A percentile compares a stretch with the other conserved stretches of the same genome.
These are phyloP conservation scores for Yamadazyma diddensiae DNA, from an alignment of 1,139 yeast species.

Conservation along the genomic window DNA sequence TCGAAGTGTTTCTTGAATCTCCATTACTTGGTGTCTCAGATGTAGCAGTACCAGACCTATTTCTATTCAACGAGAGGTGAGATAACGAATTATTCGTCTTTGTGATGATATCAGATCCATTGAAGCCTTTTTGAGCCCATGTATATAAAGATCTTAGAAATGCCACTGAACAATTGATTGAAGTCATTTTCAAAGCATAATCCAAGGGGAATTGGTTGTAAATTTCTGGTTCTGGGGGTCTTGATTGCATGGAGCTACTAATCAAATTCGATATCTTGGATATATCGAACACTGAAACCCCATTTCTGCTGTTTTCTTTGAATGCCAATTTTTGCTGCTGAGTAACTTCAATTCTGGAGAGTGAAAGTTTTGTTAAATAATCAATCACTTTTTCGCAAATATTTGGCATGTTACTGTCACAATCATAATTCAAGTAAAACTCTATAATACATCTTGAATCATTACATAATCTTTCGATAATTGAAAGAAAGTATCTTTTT, in stretches of 20 bases:
- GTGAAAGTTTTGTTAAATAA: constrained; percentile 69
- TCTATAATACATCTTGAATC: constrained; percentile 92
- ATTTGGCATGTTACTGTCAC: constrained; percentile 82
- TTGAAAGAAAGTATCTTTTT: constrained; percentile 77
- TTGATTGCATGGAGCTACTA: constrained; percentile 60
- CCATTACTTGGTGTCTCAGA: constrained; percentile 32
- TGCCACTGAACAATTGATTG: constrained; percentile 79
- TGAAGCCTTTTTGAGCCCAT: constrained; percentile 82
- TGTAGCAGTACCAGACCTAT: constrained; percentile 40
- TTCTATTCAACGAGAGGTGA: constrained; percentile 24
- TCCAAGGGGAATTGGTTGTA: constrained; percentile 64
- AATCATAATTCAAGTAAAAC: constrained; percentile 90
- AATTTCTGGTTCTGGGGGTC: constrained; percentile 61
- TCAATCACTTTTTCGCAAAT: constrained; percentile 81
- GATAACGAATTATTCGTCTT: constrained; percentile 15
- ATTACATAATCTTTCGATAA: constrained; percentile 75
- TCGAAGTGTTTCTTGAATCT: constrained; percentile 34
- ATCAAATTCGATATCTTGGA: constrained; percentile 73
- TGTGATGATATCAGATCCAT: constrained; percentile 6
- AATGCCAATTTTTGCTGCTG: constrained; percentile 66
- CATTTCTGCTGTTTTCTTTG: constrained; percentile 56
- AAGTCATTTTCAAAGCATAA: constrained; percentile 77
- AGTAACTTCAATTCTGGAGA: constrained; percentile 70
- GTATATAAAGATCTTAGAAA: constrained; percentile 76
- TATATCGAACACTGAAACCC: constrained; percentile 72